Conservation (phyloP, 371 early-diverging fungal species). For the Mucor velutinosus region DNA sequence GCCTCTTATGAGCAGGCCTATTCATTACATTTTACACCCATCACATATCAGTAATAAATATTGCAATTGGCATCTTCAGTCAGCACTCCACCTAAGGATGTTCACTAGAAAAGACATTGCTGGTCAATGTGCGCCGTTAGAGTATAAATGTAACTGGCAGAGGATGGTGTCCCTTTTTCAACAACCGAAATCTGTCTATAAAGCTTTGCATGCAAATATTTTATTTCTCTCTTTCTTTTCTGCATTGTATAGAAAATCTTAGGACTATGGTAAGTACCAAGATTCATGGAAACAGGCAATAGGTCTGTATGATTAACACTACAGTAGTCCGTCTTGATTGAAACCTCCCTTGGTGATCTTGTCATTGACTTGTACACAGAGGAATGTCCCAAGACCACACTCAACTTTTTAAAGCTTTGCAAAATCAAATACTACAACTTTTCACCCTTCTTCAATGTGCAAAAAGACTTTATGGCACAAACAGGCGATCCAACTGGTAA, state of each 20-base stretch:
- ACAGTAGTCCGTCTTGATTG: constrained; percentile 71
- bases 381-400: constrained; percentile 73
- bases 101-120: too few relatives aligned
- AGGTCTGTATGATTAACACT: neutral
- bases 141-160: too few relatives aligned
- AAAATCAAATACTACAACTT: constrained; percentile 95
- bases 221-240: neutral
- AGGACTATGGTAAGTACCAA: neutral
- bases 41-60: neutral
- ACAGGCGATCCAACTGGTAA: constrained; percentile 87
- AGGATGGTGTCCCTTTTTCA: neutral
- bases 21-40: neutral
- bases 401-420: constrained; percentile 94
- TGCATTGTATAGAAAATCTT: neutral
- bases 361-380: constrained; percentile 90
- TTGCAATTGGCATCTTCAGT: neutral
- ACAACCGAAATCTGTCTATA: neutral
- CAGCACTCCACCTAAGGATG: too few relatives aligned
- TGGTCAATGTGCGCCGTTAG: too few relatives aligned
- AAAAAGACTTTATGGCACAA: constrained; percentile 87
- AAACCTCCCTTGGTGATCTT: constrained; percentile 93
- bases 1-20: neutral
- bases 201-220: neutral
- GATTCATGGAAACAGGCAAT: neutral
- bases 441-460: constrained; percentile 83